Conservation (phyloP, 2,329 filamentous ascomycete genomes). For the Diaporthe destruens region DNA sequence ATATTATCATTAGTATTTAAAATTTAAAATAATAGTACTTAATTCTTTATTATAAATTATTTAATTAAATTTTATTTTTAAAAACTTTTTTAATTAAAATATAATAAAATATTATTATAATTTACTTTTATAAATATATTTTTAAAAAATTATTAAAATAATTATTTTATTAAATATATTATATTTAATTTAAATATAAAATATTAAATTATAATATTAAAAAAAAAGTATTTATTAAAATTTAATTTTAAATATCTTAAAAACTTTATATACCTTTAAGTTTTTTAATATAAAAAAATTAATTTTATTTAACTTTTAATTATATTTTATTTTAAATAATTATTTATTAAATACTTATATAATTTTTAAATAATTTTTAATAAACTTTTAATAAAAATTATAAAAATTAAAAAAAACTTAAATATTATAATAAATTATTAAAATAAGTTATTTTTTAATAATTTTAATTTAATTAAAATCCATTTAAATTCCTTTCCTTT, state of each 20-base stretch:
- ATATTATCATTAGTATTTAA: background rate
- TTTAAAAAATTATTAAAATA: background rate
- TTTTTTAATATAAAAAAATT: too few species aligned
- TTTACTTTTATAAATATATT: background rate
- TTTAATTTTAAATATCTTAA: too few species aligned
- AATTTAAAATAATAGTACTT: too few species aligned
- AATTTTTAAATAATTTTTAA: background rate
- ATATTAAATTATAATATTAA: too few species aligned
- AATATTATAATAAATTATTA: background rate
- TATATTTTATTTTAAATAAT: background rate
- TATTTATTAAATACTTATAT: background rate
- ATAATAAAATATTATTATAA: background rate
- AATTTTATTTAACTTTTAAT: too few species aligned
- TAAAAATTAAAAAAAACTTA: background rate
- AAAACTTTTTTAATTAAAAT: background rate
- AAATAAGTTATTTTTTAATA: background rate
- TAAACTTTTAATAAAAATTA: background rate
- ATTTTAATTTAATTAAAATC: background rate
- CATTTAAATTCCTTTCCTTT: background rate
- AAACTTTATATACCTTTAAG: too few species aligned
- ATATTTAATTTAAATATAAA: background rate
- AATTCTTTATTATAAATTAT: too few species aligned
- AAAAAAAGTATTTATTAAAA: too few species aligned
- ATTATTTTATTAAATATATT: background rate
- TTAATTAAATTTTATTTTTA: too few species aligned